Evolutionary conservation across 805 yeast genomes (phyloP), one percentile per base, ranked within the genome.

Genomic region (Brettanomyces anomalus): DNA sequence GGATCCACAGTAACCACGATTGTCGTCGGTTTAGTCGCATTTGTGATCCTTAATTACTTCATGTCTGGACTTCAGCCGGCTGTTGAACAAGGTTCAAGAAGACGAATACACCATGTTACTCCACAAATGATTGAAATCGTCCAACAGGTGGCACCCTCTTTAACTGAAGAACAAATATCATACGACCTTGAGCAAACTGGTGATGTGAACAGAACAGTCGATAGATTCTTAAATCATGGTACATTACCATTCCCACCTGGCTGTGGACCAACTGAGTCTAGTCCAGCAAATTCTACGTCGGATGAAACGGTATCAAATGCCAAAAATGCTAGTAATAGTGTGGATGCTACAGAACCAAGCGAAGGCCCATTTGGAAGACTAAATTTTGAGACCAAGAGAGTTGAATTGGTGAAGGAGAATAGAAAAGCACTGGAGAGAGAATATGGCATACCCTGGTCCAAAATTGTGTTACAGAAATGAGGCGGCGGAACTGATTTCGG

Each of bases 91-190:
- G 8, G 17, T 11, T 14, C 15, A n/a, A 43, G 39, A 18, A 24
- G 26, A 6, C 20, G 38, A 32, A 30, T 14, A 7, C 33, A 37
- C 34, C 28, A 43, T 13, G 47, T 82, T 18, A 78, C 81, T 3
- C 68, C 67, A 4, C 76, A 74, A 44, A 90, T 90, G 97, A 70
- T 90, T 36, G 93, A 83, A 49, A 80, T 85, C 0, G 96, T 90
- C 2, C 84, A 79, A 51, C 78, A 87, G 35, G 68, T 90, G 43
- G 95, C 88, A 0, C 96, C 97, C 4, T 68, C 69, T 17, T 64
- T 85, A 28, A 69, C 84, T 1, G 71, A 64, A 4, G 84, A 74
- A 6, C 94, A 85, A 56, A 86, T 93, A 47, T 69, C 79, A 47
- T 68, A 70, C 47, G 95, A 84, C 57, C 71, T 93, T 47, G 78